Conservation (phyloP, 1,139 yeast species). For the Eremothecium gossypii region DNA sequence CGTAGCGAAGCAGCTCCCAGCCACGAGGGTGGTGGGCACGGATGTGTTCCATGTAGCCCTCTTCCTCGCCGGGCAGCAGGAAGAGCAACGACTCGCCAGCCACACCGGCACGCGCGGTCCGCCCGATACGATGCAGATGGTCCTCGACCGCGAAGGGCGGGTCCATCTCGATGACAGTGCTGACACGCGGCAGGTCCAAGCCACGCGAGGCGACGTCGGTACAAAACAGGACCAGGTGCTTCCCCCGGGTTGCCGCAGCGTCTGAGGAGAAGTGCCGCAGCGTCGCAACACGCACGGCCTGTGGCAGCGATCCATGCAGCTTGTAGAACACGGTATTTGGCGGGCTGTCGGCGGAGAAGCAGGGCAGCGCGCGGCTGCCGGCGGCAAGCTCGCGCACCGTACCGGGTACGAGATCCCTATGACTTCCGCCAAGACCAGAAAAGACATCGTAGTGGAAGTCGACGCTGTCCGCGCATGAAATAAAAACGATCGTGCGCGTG, state of each 20-base stretch:
- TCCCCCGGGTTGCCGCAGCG: slow-evolving; percentile 29
- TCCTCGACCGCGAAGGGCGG: slow-evolving; percentile 65
- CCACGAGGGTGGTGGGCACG: slow-evolving; percentile 57
- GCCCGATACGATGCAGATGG: slow-evolving; percentile 64
- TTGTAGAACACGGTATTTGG: slow-evolving; percentile 51
- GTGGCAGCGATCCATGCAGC: slow-evolving; percentile 84
- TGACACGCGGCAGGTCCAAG: slow-evolving; percentile 56
- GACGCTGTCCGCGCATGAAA: slow-evolving; percentile 92
- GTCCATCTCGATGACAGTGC: slow-evolving; percentile 57
- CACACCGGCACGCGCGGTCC: slow-evolving; percentile 67
- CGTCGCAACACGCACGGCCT: slow-evolving; percentile 71
- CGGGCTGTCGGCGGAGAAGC: slow-evolving; percentile 27
- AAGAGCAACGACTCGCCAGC: slow-evolving; percentile 62
- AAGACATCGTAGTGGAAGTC: slow-evolving; percentile 79
- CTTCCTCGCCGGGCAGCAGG: slow-evolving; percentile 81
- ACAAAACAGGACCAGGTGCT: slow-evolving; percentile 65
- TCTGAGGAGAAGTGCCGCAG: slow-evolving; percentile 50
- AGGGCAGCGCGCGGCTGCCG: slow-evolving; percentile 26
- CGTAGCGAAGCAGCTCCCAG: slow-evolving; percentile 43
- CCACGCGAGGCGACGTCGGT: slow-evolving; percentile 76
- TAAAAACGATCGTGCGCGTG: slow-evolving; percentile 67
- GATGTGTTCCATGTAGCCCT: slow-evolving; percentile 60
- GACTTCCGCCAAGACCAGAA: slow-evolving; percentile 31
- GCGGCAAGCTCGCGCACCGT: slow-evolving; percentile 29
- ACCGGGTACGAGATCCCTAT: slow-evolving; percentile 37